Base-by-base conservation (phyloP, 805 yeast genomes). In the Lipomyces mesembrius region DNA sequence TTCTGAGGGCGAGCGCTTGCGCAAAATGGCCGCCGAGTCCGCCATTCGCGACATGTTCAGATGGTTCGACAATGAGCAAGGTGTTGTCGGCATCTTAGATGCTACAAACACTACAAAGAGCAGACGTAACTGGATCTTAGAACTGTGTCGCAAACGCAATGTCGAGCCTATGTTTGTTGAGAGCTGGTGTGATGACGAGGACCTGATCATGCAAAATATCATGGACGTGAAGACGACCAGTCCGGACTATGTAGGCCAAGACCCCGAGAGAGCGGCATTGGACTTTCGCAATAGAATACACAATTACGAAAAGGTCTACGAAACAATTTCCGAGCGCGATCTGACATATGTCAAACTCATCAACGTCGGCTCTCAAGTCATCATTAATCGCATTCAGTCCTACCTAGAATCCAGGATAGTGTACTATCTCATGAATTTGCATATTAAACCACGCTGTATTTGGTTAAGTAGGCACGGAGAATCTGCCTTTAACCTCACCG, bases 391-490 rank as follows among this genome's bases (percentile, higher is more conserved):
- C 68, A 92, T 95, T 72, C 92, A 91, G 77, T 87, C 93, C 29
- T 95, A 95, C 77, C 80, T 94, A 74, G 96, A 95, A 78, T 88
- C 95, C 69, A 85, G 98, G 74, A 92, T 95, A 70, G 98, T 93
- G 22, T 95, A 92, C 79, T 95, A 92, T 76, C 91, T 95, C 54
- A 93, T 95, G 97, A 95, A 95, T 75, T 81, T 95, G 72, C 98
- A 93, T 77, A 90, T 92, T 73, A 91, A 91, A 76, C 97, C 97
- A 34, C 85, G 98, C 70, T 85, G 89, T 70, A 92, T 95, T 68
- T 95, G 97, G 94, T 83, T 95, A 59, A 91, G 97, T 59, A 86
- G 99, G 73, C 99, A 95, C 75, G 99, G 99, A 34, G 99, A 95
- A 79, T 89, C 96, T 2, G 88, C 87, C 76, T 95, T 88, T 80